Evolutionary conservation across 768 basidiomycete genomes (phyloP), one percentile per base, ranked within the genome.

Genomic region (Termitomyces bulborhizus): DNA sequence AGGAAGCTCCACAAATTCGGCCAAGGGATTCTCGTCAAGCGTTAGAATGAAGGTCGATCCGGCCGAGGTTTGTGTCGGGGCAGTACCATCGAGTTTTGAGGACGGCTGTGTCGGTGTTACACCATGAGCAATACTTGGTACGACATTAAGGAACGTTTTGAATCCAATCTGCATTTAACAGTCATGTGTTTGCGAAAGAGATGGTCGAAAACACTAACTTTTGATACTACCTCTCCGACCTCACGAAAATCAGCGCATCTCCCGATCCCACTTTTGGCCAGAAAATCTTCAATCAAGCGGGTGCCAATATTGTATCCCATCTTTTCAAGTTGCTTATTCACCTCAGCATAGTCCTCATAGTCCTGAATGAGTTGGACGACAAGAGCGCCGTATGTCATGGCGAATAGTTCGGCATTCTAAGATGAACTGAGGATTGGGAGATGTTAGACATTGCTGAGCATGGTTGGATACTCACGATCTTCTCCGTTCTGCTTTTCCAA

Each of bases 291-390:
- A 55, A 99, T 97, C 52, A 99, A 73, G 39, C 97, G 79, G 24
- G 87, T 96, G 27, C 97, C 97, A 56, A 99, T 98, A 67, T 95
- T 97, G 71, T 97, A 98, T 3, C 97, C 97, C 96, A 98, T 98
- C 75, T 94, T 96, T 64, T 99, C 96, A 3, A 99, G 85, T 69
- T 99, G 95, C 69, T 92, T 95, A 71, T 93, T 93, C 59, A 93
- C 90, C 68, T 96, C 93, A 13, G 80, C 80, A 67, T 97, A 98
- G 75, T 99, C 95, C 66, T 99, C 97, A 65, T 98, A 98, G 71
- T 99, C 97, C 67, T 98, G 97, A 59, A 98, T 94, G 58, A 99
- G 82, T 73, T 99, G 97, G 34, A 98, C 93, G 46, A 99, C 97
- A 49, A 98, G 83, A 24, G 95, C 95, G 50, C 97, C 97, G 62